Conservation (phyloP, 345 rosid species). For the Lepidium sativum region DNA sequence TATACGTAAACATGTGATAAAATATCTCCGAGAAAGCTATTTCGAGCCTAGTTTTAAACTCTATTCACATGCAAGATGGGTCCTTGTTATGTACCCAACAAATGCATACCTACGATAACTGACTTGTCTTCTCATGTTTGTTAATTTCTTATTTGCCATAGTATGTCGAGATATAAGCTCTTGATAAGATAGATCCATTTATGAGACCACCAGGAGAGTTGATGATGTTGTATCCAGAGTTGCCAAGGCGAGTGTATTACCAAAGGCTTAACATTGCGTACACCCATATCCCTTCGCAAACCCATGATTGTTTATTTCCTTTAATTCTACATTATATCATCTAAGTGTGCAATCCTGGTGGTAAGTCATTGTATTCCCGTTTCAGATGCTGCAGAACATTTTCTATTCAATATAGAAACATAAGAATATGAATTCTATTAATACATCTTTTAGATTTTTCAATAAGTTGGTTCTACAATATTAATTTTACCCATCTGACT, state of each 20-base stretch:
- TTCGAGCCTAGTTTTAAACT: slow-evolving; percentile 80
- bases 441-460: too few species aligned
- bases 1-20: slow-evolving; percentile 36
- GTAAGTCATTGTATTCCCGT: slow-evolving; percentile 80
- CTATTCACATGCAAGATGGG: slow-evolving; percentile 64
- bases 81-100: not conserved
- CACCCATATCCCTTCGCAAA: too few species aligned
- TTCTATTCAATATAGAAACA: slow-evolving; percentile 25
- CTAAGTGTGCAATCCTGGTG: slow-evolving; percentile 52
- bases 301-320: too few species aligned
- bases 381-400: slow-evolving; percentile 76
- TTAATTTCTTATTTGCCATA: slow-evolving; percentile 11
- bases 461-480: too few species aligned
- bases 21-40: slow-evolving; percentile 76
- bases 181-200: slow-evolving; percentile 76
- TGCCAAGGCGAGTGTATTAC: too few species aligned
- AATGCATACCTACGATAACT: too few species aligned
- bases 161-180: slow-evolving; percentile 75
- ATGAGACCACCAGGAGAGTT: slow-evolving; percentile 61
- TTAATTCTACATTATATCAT: not conserved
- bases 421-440: too few species aligned
- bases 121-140: not conserved
- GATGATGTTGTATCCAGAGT: slow-evolving; percentile 67
- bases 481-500: too few species aligned
- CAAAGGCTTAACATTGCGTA: slow-evolving; percentile 39